phyloP scores from a whole-genome alignment of 495 filamentous ascomycete species.

The Talaromyces proteolyticus region DNA sequence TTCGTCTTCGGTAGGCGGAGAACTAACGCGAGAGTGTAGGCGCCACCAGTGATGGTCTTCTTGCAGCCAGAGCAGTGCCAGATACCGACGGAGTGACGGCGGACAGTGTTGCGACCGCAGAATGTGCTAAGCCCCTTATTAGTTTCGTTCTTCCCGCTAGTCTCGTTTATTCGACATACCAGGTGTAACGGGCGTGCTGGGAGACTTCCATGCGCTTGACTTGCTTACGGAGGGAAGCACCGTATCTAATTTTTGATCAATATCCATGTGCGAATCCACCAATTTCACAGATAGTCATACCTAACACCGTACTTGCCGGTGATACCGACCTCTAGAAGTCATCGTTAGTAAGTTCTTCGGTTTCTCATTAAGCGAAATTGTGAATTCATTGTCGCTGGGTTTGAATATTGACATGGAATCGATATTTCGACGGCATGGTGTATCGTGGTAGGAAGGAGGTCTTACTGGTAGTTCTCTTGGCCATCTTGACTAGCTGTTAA shows the following conservation, averaged over 20 bases:
- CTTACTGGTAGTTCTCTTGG: conserved; percentile 10
- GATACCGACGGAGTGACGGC: conserved; percentile 89
- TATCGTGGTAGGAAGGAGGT: not conserved
- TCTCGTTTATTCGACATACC: conserved; percentile 9
- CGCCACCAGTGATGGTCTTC: conserved; percentile 93
- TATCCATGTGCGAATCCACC: not conserved
- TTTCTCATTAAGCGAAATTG: not conserved
- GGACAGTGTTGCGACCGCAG: conserved; percentile 94
- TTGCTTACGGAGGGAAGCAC: conserved; percentile 99
- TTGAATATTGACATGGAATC: not conserved
- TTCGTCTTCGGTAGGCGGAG: conserved; percentile 6
- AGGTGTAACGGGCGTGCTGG: conserved; percentile 86
- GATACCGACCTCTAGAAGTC: conserved; percentile 70
- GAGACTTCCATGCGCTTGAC: conserved; percentile 99
- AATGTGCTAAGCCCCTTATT: conserved; percentile 56
- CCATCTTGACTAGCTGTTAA: conserved; percentile 5
- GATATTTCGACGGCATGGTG: not conserved
- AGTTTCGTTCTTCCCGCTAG: not conserved
- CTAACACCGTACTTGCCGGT: conserved; percentile 67
- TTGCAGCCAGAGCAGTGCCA: conserved; percentile 92
- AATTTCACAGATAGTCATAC: conserved; percentile 30
- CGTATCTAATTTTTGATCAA: conserved; percentile 58
- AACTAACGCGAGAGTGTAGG: conserved; percentile 94
- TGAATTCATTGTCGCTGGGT: not conserved
- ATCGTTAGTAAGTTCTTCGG: conserved; percentile 25